A percentile compares a stretch with the other conserved stretches of the same genome.
phyloP scores from a whole-genome alignment of 2,329 filamentous ascomycete species.

The Cordyceps farinosa region DNA sequence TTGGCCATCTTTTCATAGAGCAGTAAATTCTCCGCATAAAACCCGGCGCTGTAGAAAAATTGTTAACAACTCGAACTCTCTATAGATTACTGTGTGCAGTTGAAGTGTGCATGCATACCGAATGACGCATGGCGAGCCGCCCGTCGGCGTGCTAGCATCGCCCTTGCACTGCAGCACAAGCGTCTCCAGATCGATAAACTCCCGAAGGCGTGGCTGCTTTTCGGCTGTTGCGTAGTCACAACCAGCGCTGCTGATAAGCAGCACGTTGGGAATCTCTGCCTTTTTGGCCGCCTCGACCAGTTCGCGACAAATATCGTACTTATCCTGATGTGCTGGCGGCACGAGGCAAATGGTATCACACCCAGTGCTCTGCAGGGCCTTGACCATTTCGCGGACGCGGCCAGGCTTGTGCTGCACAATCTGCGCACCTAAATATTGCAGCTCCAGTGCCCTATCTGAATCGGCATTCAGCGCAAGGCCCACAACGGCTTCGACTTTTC shows the following conservation, averaged over 20 bases:
- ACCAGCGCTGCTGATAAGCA: slow-evolving; percentile 46
- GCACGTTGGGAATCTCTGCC: slow-evolving; percentile 42
- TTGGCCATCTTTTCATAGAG: slow-evolving; percentile 44
- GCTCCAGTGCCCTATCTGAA: slow-evolving; percentile 31
- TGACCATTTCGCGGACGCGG: slow-evolving; percentile 35
- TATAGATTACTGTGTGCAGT: background rate
- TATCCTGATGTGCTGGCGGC: slow-evolving; percentile 44
- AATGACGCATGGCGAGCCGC: slow-evolving; percentile 44
- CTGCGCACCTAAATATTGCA: slow-evolving; percentile 34
- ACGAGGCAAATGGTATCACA: slow-evolving; percentile 48
- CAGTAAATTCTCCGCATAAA: slow-evolving; percentile 51
- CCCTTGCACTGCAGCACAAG: slow-evolving; percentile 31
- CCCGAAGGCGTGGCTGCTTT: slow-evolving; percentile 45
- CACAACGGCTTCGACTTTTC: slow-evolving; percentile 38
- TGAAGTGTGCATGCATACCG: slow-evolving; percentile 31
- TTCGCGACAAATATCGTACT: slow-evolving; percentile 43
- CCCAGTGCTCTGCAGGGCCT: slow-evolving; percentile 38
- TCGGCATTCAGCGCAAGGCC: slow-evolving; percentile 40
- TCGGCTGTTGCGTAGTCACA: slow-evolving; percentile 47
- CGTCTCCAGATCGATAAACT: slow-evolving; percentile 49
- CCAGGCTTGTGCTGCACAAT: slow-evolving; percentile 42
- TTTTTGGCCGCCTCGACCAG: slow-evolving; percentile 43
- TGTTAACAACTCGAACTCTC: background rate
- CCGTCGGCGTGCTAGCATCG: slow-evolving; percentile 30
- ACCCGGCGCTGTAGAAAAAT: slow-evolving; percentile 37